Conservation (phyloP, 2,329 filamentous ascomycete genomes). For the Ophiosphaerella korrae region DNA sequence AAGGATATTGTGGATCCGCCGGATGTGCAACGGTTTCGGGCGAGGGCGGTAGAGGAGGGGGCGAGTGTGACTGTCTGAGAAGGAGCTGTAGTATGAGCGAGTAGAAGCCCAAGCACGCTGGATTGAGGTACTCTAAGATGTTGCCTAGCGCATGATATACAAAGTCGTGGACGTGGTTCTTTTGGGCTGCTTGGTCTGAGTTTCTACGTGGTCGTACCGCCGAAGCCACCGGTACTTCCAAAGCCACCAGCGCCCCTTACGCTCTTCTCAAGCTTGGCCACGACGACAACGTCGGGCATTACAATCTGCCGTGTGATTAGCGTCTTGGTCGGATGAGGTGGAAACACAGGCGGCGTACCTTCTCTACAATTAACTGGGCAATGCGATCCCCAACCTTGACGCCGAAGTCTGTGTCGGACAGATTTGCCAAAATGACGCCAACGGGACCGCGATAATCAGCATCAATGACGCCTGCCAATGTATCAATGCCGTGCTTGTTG, state of each 20-base stretch:
- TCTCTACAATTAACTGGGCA: slow-evolving; percentile 91
- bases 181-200: neutral
- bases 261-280: slow-evolving; percentile 85
- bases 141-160: neutral
- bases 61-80: slow-evolving; percentile 18
- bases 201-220: slow-evolving; percentile 8
- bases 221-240: slow-evolving; percentile 48
- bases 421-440: slow-evolving; percentile 94
- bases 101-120: slow-evolving; percentile 4
- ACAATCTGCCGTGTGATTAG: slow-evolving; percentile 64
- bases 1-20: slow-evolving; percentile 73
- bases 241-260: slow-evolving; percentile 80
- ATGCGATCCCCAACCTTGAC: slow-evolving; percentile 87
- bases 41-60: slow-evolving; percentile 40
- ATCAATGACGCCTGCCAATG: slow-evolving; percentile 94
- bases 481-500: slow-evolving; percentile 93
- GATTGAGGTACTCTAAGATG: neutral
- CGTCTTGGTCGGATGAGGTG: neutral
- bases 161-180: neutral
- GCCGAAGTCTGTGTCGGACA: slow-evolving; percentile 78
- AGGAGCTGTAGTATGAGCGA: slow-evolving; percentile 18
- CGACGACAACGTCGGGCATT: slow-evolving; percentile 89
- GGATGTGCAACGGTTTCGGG: slow-evolving; percentile 65
- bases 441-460: slow-evolving; percentile 95
- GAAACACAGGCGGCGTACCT: slow-evolving; percentile 50